A percentile compares a stretch with the other conserved stretches of the same genome.
These are phyloP conservation scores for Phytophthora cryptogea DNA, from an alignment of 352 stramenopile species.

Conservation along the genomic window DNA sequence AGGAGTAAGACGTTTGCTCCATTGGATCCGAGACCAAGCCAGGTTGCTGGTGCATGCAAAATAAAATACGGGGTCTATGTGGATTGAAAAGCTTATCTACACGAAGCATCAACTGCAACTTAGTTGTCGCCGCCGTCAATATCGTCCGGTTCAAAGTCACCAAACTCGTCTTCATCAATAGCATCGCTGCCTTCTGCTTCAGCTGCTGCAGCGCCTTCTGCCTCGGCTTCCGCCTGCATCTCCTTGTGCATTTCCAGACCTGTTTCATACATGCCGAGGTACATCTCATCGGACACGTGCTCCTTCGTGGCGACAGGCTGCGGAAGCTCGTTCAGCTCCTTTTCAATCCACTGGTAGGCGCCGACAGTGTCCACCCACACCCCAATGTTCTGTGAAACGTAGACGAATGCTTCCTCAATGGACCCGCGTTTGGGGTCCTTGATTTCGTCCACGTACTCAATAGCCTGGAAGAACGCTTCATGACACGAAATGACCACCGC, in stretches of 20 bases:
- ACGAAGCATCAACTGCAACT: conserved; percentile 1
- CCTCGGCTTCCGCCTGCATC: conserved; percentile 42
- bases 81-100: conserved; percentile 21
- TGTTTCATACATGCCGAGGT: conserved; percentile 87
- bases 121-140: conserved; percentile 60
- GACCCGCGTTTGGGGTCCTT: conserved; percentile 65
- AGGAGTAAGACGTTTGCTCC: conserved; percentile 46
- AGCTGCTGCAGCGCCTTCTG: conserved; percentile 29
- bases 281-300: conserved; percentile 79
- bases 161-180: conserved; percentile 50
- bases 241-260: conserved; percentile 89
- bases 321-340: conserved; percentile 66
- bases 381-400: conserved; percentile 79
- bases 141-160: conserved; percentile 54
- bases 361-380: conserved; percentile 88
- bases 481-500: conserved; percentile 80
- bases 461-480: conserved; percentile 78
- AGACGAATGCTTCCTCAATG: conserved; percentile 86
- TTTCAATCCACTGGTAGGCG: conserved; percentile 80
- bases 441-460: conserved; percentile 88
- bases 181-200: conserved; percentile 38
- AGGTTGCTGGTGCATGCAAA: conserved; percentile 8
- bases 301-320: conserved; percentile 55
- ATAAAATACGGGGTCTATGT: conserved; percentile 29
- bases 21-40: neutral